These are phyloP conservation scores for Bretschneidera sinensis DNA, from an alignment of 345 rosid genomes.

Conservation along the genomic window DNA sequence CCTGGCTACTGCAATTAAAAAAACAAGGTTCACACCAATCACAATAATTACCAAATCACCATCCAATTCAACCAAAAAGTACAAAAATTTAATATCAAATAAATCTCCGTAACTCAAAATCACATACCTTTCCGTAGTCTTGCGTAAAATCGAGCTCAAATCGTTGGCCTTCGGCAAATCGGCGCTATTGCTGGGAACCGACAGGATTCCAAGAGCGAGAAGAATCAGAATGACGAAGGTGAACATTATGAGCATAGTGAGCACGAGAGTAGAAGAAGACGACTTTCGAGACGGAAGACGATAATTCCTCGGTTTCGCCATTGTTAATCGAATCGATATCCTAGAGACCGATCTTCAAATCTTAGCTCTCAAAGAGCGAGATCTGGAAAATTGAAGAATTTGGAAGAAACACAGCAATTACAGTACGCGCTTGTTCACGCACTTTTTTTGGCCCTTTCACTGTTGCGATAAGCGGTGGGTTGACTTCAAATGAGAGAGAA, in stretches of 20 bases:
- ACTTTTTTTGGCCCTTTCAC: neutral
- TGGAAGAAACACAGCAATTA: neutral
- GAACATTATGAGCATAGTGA: conserved; percentile 47
- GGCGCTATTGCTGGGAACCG: conserved; percentile 52
- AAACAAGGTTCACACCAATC: neutral
- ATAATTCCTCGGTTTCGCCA: conserved; percentile 60
- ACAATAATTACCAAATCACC: conserved; percentile 9
- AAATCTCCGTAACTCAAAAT: neutral
- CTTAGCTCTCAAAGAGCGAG: neutral
- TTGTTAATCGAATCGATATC: conserved; percentile 10
- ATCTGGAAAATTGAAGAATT: conserved; percentile 4
- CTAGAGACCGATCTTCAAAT: neutral
- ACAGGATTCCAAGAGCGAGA: conserved; percentile 67
- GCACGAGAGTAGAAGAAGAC: conserved; percentile 47
- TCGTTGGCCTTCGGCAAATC: conserved; percentile 58
- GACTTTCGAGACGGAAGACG: conserved; percentile 57
- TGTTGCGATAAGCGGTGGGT: too few relatives aligned
- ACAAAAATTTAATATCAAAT: neutral
- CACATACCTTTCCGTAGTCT: conserved; percentile 32
- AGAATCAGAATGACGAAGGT: conserved; percentile 65
- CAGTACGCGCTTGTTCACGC: neutral
- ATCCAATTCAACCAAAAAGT: neutral
- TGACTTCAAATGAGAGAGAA: too few relatives aligned
- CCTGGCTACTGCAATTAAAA: conserved; percentile 30
- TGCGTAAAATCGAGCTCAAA: conserved; percentile 64